phyloP scores from a whole-genome alignment of 257 asterid species.

The Mitragyna speciosa region DNA sequence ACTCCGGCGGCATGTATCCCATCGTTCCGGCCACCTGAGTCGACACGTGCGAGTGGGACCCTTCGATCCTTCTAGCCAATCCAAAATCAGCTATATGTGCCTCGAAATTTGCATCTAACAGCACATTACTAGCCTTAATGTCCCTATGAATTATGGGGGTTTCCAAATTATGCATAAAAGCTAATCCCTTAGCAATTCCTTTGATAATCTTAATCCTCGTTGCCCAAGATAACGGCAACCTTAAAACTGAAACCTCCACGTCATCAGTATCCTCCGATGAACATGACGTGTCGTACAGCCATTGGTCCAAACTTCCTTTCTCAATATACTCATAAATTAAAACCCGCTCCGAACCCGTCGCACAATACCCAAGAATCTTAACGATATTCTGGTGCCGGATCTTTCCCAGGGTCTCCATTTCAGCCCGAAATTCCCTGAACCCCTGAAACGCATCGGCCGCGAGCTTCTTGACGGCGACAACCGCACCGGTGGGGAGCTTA shows the following conservation, averaged over 20 bases:
- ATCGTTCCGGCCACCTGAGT: slow-evolving; percentile 91
- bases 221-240: slow-evolving; percentile 56
- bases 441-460: slow-evolving; percentile 87
- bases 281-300: slow-evolving; percentile 70
- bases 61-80: slow-evolving; percentile 64
- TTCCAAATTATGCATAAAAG: slow-evolving; percentile 59
- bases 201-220: slow-evolving; percentile 55
- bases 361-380: slow-evolving; percentile 67
- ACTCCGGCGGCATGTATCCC: slow-evolving; percentile 98
- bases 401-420: slow-evolving; percentile 88
- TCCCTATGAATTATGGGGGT: slow-evolving; percentile 71
- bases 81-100: slow-evolving; percentile 90
- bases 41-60: slow-evolving; percentile 71
- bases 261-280: slow-evolving; percentile 14
- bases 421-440: slow-evolving; percentile 80
- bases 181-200: slow-evolving; percentile 67
- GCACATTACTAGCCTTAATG: slow-evolving; percentile 68
- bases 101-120: slow-evolving; percentile 53
- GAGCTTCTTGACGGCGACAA: slow-evolving; percentile 74
- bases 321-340: slow-evolving; percentile 75
- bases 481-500: slow-evolving; percentile 53
- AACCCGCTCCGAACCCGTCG: slow-evolving; percentile 64
- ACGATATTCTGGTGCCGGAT: slow-evolving; percentile 72
- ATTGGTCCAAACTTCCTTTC: slow-evolving; percentile 81
- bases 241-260: slow-evolving; percentile 18